These are phyloP conservation scores for Calendula officinalis DNA, from an alignment of 129 eudicot species.

Conservation along the genomic window DNA sequence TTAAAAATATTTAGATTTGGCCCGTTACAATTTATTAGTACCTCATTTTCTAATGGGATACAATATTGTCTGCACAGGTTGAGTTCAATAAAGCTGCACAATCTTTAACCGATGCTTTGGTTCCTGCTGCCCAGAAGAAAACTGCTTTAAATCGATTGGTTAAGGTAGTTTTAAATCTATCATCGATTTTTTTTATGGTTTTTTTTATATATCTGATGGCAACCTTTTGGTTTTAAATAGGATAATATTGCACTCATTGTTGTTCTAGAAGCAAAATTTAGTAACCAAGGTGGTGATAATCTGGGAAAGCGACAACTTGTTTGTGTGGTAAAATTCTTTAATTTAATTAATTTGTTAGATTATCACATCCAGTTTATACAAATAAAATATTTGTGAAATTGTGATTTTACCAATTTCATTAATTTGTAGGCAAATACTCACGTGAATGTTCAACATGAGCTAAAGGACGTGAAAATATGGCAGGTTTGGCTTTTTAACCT, in stretches of 20 bases:
- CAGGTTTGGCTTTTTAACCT: constrained; percentile 48
- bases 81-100: constrained; percentile 63
- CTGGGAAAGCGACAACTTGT: constrained; percentile 96
- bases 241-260: constrained; percentile 90
- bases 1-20: not conserved
- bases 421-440: constrained; percentile 81
- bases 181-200: not conserved
- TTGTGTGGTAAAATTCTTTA: constrained; percentile 68
- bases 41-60: constrained; percentile 1
- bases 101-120: constrained; percentile 54
- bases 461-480: constrained; percentile 97
- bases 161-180: constrained; percentile 25
- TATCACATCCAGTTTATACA: not conserved
- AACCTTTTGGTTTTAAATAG: constrained; percentile 35
- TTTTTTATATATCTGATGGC: constrained; percentile 7
- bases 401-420: constrained; percentile 11
- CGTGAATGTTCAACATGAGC: constrained; percentile 80
- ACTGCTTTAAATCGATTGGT: constrained; percentile 44
- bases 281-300: constrained; percentile 74
- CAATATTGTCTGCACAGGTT: constrained; percentile 29
- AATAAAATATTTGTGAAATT: not conserved
- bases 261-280: constrained; percentile 92
- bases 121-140: constrained; percentile 52
- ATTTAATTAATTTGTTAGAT: not conserved
- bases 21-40: not conserved